Evolutionary conservation across 2,329 filamentous ascomycete species (phyloP), one percentile per base, ranked within the genome.

Genomic region (Stemphylium vesicarium): DNA sequence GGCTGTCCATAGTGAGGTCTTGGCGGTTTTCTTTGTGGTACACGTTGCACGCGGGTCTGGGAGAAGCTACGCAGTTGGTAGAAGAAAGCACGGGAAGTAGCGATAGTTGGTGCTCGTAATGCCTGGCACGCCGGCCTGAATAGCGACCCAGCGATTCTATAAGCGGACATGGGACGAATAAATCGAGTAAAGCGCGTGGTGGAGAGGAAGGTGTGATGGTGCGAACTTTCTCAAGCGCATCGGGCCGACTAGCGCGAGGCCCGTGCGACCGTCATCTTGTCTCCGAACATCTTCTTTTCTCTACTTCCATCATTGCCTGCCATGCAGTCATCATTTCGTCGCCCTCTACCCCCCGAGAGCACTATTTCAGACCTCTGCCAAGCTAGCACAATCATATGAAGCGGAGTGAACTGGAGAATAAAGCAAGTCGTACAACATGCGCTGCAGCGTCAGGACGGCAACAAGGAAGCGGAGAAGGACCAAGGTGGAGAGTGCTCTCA

Each of bases 151-250:
- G 41, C 38, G 16, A 39, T 35, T 24, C 39, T 56, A 22, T 37
- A 56, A 24, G 40, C 31, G 33, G 43, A 59, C 58, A 61, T 57
- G 51, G 55, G 46, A 43, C 36, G 42, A 13, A 20, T 40, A 20
- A 26, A 31, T 13, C 41, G 45, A 29, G 22, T 33, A 45, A 33
- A 33, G 31, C 45, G 29, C 41, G 44, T 50, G 29, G 44, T 46
- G 22, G 55, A 52, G 49, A 38, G 38, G 47, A 31, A 22, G 45
- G 18, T 47, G 54, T 22, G 18, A 47, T 54, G 39, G 43, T 42
- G 42, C 56, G 54, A 57, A 38, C 47, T 48, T 52, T 57, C 39
- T 33, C 39, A 38, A 43, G 47, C 36, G 50, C 57, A 32, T 53
- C 50, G 54, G 57, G 15, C 48, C 54, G 47, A 56, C 36, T 45